These are phyloP conservation scores for Pseudomassariella vexata DNA, from an alignment of 2,329 filamentous ascomycete species.

Conservation along the genomic window DNA sequence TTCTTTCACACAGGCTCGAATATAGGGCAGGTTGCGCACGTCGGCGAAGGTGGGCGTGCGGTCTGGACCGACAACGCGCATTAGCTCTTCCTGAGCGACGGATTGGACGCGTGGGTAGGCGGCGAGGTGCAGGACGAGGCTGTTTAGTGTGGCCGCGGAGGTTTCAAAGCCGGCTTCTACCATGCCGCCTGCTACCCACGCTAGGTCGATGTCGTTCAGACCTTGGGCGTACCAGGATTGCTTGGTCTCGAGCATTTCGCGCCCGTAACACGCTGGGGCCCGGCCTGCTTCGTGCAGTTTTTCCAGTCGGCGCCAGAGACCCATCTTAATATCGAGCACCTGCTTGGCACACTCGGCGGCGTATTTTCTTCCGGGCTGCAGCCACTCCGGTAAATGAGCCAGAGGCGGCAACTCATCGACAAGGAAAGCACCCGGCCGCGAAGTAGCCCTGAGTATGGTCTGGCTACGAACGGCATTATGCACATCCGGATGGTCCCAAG, in stretches of 20 bases:
- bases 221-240: slow-evolving; percentile 15
- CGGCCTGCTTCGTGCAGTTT: slow-evolving; percentile 10
- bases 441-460: slow-evolving; percentile 12
- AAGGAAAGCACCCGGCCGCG: slow-evolving; percentile 17
- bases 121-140: slow-evolving; percentile 15
- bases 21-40: slow-evolving; percentile 22
- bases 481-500: slow-evolving; percentile 16
- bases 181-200: slow-evolving; percentile 18
- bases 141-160: slow-evolving; percentile 28
- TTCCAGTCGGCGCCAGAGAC: slow-evolving; percentile 17
- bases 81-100: slow-evolving; percentile 35
- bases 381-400: slow-evolving; percentile 13
- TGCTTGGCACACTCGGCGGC: slow-evolving; percentile 10
- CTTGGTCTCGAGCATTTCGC: slow-evolving; percentile 14
- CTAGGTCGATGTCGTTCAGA: slow-evolving; percentile 16
- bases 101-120: slow-evolving; percentile 21
- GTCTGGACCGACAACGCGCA: slow-evolving; percentile 26
- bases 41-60: slow-evolving; percentile 24
- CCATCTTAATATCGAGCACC: slow-evolving; percentile 16
- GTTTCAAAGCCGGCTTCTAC: slow-evolving; percentile 34
- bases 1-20: slow-evolving; percentile 26
- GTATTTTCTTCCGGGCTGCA: slow-evolving; percentile 16
- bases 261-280: slow-evolving; percentile 16
- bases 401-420: slow-evolving; percentile 19
- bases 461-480: slow-evolving; percentile 8